Evolutionary conservation across 306 rosid genomes (phyloP).

Genomic region (Rosa chinensis): DNA sequence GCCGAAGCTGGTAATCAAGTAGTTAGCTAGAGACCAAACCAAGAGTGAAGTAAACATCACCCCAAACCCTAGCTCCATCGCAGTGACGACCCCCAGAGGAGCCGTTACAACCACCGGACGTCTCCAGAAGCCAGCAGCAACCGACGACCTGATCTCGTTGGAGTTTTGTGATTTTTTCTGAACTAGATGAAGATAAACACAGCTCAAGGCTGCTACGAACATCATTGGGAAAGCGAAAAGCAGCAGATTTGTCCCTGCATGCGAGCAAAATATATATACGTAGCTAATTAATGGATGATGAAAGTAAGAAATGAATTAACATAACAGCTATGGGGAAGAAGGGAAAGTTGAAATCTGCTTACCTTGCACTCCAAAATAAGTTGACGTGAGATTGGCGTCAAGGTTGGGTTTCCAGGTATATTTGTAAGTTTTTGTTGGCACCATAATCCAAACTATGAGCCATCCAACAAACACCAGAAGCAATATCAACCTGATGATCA

Average conservation of each 20-base stretch:
- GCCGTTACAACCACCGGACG: slow-evolving; percentile 51
- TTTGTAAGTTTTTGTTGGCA: slow-evolving; percentile 52
- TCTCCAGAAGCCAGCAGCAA: slow-evolving; percentile 26
- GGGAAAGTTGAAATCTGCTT: background rate
- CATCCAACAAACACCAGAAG: slow-evolving; percentile 48
- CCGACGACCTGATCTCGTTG: slow-evolving; percentile 14
- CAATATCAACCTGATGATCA: slow-evolving; percentile 26
- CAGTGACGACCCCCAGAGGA: slow-evolving; percentile 58
- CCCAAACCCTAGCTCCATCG: slow-evolving; percentile 51
- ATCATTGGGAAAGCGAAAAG: slow-evolving; percentile 60
- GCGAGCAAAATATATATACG: background rate
- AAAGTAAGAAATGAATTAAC: background rate
- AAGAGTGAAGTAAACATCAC: slow-evolving; percentile 53
- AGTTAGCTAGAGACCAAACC: slow-evolving; percentile 67
- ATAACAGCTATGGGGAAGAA: background rate
- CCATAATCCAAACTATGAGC: slow-evolving; percentile 51
- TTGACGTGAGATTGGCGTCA: slow-evolving; percentile 35
- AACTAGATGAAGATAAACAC: slow-evolving; percentile 57
- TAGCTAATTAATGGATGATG: background rate
- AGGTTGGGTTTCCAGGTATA: slow-evolving; percentile 41
- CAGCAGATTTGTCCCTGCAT: slow-evolving; percentile 55
- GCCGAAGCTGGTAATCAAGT: slow-evolving; percentile 51
- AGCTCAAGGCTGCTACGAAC: slow-evolving; percentile 50
- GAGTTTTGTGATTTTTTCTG: slow-evolving; percentile 22
- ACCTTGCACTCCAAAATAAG: slow-evolving; percentile 65